Evolutionary conservation across 176 grass and related monocot species (phyloP).

Genomic region (Raddia guianensis): DNA sequence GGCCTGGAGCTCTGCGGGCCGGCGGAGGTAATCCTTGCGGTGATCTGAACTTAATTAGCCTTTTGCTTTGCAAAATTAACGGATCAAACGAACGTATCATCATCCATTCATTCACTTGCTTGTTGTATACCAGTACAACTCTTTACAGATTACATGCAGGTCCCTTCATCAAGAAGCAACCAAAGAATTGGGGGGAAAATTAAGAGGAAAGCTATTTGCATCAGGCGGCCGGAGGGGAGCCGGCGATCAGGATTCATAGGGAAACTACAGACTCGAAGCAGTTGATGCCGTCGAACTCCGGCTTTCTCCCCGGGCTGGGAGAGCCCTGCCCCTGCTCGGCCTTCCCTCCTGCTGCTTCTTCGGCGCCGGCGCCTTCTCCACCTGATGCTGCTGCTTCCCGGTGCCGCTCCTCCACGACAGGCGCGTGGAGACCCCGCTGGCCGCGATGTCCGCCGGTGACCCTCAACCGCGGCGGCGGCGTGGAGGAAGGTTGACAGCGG

Average conservation of each 20-base stretch:
- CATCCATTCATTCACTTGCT: neutral
- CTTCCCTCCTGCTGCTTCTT: conserved; percentile 1
- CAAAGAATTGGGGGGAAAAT: neutral
- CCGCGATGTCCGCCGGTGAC: conserved; percentile 52
- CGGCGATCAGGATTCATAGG: neutral
- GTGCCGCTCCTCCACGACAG: conserved; percentile 7
- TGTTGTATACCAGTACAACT: neutral
- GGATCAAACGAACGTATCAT: too few relatives aligned
- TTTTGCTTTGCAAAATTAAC: too few relatives aligned
- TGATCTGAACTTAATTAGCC: too few relatives aligned
- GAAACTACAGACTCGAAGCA: conserved; percentile 67
- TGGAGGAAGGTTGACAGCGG: too few relatives aligned
- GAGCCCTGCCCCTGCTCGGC: neutral
- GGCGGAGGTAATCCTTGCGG: too few relatives aligned
- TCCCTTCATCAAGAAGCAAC: neutral
- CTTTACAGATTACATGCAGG: conserved; percentile 5
- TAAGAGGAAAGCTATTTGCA: neutral
- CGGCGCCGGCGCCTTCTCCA: neutral
- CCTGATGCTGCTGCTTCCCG: conserved; percentile 19
- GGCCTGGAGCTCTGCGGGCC: too few relatives aligned
- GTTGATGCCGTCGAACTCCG: conserved; percentile 68
- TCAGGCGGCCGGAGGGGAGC: neutral
- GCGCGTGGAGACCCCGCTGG: neutral
- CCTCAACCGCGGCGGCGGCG: too few relatives aligned
- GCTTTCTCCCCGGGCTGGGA: neutral